Base-by-base conservation (phyloP, 345 rosid species). In the Passiflora organensis region DNA sequence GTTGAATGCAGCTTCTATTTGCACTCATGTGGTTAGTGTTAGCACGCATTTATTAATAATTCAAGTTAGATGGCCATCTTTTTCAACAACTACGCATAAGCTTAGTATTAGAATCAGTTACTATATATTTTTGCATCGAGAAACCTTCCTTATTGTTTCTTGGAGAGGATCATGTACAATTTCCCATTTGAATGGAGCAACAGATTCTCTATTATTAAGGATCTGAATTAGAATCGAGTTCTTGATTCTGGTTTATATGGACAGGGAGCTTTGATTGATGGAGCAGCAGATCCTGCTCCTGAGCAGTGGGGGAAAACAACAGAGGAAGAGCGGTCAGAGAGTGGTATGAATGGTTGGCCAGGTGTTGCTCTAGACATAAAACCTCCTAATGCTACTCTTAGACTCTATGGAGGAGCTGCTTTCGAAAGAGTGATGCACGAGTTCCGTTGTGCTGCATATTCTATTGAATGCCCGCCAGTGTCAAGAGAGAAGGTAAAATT, bases 301-400 rank as follows among this genome's bases (percentile, higher is more conserved):
- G 96, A 93, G 74, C 87, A 84, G 59, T 93, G 96, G 99, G 99
- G 99, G 9, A 89, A 81, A 71, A 86, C 95, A 71, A 86, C 95
- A 12, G 74, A 53, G 22, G 91, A 93, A 68, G 99, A 93, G 62
- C 85, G 78, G 70, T 67, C 84, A 16, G 83, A 86, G 74, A 89
- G 99, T 70, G 86, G 96, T 16, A 76, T 86, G 66, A 95, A 95
- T 56, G 82, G 84, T 65, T 93, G 99, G 99, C 99, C 96, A 51
- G 99, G 96, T 62, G 82, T 93, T 44, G 72, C 56, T 51, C 58
- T 81, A 44, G 79, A 67, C 68, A 67, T 86, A 70, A 89, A 73
- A 72, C 95, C 99, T 10, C 95, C 99, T 10, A 91, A 91, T 72
- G 89, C 96, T 51, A 80, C 76, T 50, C 96, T 93, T 53, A 79